phyloP scores from a whole-genome alignment of 2,329 filamentous ascomycete species.

The Sarocladium brachiariae region DNA sequence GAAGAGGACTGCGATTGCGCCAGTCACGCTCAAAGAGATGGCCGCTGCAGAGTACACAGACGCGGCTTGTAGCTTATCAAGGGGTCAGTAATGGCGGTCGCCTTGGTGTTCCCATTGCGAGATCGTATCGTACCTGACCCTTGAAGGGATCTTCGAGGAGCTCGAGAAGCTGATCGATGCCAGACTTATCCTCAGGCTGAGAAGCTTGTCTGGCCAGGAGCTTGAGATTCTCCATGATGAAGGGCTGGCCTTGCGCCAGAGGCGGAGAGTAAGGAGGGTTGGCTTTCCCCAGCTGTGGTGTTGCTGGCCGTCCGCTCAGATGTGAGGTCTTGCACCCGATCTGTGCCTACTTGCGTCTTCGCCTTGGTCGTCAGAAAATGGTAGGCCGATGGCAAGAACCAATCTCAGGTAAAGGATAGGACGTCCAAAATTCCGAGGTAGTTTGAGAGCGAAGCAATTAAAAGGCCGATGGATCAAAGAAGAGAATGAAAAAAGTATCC shows the following conservation, averaged over 20 bases:
- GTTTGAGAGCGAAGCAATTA: no score
- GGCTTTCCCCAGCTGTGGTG: no score
- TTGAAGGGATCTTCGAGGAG: conserved; percentile 46
- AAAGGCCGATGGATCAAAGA: no score
- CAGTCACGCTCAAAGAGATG: conserved; percentile 70
- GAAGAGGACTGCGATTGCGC: conserved; percentile 71
- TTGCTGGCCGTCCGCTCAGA: no score
- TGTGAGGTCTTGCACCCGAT: no score
- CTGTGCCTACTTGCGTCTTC: neutral
- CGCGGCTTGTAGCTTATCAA: conserved; percentile 20
- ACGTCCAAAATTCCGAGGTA: no score
- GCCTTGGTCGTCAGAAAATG: no score
- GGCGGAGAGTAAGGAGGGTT: no score
- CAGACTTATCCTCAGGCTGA: conserved; percentile 18
- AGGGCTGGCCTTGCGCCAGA: conserved; percentile 16
- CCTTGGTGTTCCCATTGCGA: neutral
- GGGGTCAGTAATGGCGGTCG: neutral
- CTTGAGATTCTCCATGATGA: conserved; percentile 12
- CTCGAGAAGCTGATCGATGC: conserved; percentile 38
- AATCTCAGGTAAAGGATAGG: no score
- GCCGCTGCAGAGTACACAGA: conserved; percentile 74
- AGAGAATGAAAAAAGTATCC: neutral
- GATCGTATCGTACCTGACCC: conserved; percentile 28
- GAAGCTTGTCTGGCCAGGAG: conserved; percentile 10
- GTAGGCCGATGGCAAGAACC: no score